Conservation (phyloP, 768 basidiomycete species). For the Rossbeevera mucosa region DNA sequence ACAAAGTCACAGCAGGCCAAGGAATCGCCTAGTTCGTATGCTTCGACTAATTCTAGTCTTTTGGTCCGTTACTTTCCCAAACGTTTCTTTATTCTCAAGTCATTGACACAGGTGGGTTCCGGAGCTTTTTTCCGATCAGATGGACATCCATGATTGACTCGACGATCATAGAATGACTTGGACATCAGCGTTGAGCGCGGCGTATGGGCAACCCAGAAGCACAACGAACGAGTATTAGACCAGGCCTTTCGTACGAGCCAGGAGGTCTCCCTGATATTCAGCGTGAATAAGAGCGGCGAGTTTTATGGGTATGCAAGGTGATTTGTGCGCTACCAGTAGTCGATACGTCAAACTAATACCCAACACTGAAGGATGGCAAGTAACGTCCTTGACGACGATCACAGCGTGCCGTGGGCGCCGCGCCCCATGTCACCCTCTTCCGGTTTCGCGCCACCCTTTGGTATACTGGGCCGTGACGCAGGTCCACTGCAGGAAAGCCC, state of each 20-base stretch:
- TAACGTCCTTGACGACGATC: conserved; percentile 50
- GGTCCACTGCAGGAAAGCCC: conserved; percentile 8
- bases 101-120: conserved; percentile 63
- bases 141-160: background rate
- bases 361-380: conserved; percentile 53
- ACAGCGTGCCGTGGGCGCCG: conserved; percentile 55
- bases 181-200: conserved; percentile 75
- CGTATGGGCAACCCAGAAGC: conserved; percentile 88
- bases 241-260: conserved; percentile 89
- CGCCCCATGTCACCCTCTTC: conserved; percentile 32
- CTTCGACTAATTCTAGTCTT: conserved; percentile 83
- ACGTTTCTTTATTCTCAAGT: conserved; percentile 93
- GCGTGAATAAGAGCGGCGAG: conserved; percentile 91
- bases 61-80: conserved; percentile 72
- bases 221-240: conserved; percentile 88
- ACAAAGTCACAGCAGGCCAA: background rate
- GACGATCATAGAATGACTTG: conserved; percentile 57
- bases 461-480: conserved; percentile 11
- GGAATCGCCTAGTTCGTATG: conserved; percentile 57
- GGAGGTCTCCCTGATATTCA: conserved; percentile 86
- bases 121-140: background rate
- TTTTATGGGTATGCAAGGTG: conserved; percentile 92
- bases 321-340: conserved; percentile 15
- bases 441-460: conserved; percentile 4
- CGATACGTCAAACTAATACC: conserved; percentile 1